Percentiles rank a stretch among this genome's conserved stretches.
These are phyloP conservation scores for Ramularia endophylla DNA, from an alignment of 2,329 filamentous ascomycete species.

Conservation along the genomic window DNA sequence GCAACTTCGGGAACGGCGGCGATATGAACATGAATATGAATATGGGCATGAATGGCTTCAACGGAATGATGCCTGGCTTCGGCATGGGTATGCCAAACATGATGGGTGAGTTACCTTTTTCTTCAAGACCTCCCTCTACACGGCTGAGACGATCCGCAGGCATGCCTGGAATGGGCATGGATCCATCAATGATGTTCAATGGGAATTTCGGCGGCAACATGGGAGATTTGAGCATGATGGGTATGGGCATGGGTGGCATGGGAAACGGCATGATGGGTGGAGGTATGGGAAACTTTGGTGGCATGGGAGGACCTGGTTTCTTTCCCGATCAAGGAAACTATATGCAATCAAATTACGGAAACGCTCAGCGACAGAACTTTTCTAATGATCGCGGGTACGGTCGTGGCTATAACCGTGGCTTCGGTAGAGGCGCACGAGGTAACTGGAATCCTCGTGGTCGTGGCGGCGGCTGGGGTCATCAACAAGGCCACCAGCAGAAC, in stretches of 20 bases:
- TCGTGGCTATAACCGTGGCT: slow-evolving; percentile 44
- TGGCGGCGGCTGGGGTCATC: slow-evolving; percentile 24
- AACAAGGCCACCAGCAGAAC: slow-evolving; percentile 23
- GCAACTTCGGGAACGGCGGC: slow-evolving; percentile 21
- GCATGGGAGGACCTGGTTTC: slow-evolving; percentile 67
- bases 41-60: slow-evolving; percentile 52
- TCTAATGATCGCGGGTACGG: slow-evolving; percentile 64
- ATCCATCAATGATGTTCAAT: slow-evolving; percentile 69
- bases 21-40: slow-evolving; percentile 20
- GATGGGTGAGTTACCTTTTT: slow-evolving; percentile 64
- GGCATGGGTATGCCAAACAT: slow-evolving; percentile 43
- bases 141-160: slow-evolving; percentile 42
- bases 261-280: slow-evolving; percentile 54
- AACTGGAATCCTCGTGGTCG: slow-evolving; percentile 19
- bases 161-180: slow-evolving; percentile 81
- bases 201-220: slow-evolving; percentile 58
- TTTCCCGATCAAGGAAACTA: slow-evolving; percentile 46
- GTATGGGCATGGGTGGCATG: slow-evolving; percentile 62
- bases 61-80: slow-evolving; percentile 54
- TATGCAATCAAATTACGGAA: slow-evolving; percentile 40
- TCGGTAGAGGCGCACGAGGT: slow-evolving; percentile 28
- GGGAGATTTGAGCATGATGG: slow-evolving; percentile 59
- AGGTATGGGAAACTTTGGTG: slow-evolving; percentile 58
- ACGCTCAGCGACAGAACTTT: slow-evolving; percentile 44
- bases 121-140: neutral